Evolutionary conservation across 2,329 filamentous ascomycete genomes (phyloP).

Genomic region (Cercospora zeina): DNA sequence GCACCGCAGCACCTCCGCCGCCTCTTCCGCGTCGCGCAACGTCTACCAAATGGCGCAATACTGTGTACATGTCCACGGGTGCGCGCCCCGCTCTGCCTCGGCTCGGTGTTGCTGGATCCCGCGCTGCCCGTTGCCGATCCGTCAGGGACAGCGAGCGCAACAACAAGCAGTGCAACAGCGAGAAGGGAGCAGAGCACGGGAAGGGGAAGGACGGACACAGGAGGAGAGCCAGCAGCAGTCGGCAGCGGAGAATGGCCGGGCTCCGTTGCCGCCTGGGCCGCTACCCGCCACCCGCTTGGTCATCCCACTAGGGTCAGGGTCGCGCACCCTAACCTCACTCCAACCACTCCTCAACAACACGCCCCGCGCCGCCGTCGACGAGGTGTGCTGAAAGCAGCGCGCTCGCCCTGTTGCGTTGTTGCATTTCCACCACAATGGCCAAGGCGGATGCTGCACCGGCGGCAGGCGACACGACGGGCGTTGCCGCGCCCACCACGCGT

Average conservation of each 20-base stretch:
- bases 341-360: background rate
- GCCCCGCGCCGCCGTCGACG: background rate
- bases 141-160: background rate
- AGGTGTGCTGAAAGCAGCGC: background rate
- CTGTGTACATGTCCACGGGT: no score
- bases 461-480: constrained; percentile 4
- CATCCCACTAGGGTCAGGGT: background rate
- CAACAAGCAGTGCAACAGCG: background rate
- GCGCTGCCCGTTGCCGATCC: background rate
- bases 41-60: constrained; percentile 7
- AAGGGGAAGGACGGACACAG: background rate
- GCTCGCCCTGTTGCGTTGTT: background rate
- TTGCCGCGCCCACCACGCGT: constrained; percentile 14
- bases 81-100: background rate
- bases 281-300: background rate
- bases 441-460: constrained; percentile 18
- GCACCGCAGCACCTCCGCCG: background rate
- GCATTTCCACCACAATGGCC: constrained; percentile 12
- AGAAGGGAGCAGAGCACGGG: background rate
- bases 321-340: background rate
- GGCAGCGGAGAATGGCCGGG: background rate
- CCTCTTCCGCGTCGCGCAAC: background rate
- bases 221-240: background rate
- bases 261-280: background rate
- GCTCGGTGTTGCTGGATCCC: background rate